A percentile compares a stretch with the other conserved stretches of the same genome.
Conservation (phyloP, 805 yeast genomes). For the Monosporozyma siamensis region DNA sequence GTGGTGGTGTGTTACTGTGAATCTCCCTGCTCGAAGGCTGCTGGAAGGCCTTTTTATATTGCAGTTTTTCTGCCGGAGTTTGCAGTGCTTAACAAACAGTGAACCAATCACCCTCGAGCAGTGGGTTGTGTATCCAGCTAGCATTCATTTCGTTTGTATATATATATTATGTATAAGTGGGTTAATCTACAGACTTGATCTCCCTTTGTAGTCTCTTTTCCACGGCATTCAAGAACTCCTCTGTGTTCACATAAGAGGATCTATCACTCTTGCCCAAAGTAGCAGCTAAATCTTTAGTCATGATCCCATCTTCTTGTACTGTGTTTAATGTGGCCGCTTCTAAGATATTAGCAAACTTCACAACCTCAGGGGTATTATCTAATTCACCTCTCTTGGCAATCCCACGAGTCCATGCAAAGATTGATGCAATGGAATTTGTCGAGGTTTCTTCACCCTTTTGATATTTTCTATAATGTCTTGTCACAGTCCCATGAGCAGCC, state of each 20-base stretch:
- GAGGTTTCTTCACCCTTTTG: constrained; percentile 78
- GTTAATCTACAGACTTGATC: constrained; percentile 22
- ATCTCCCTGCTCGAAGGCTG: too few species aligned
- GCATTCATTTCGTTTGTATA: too few species aligned
- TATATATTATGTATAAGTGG: not conserved
- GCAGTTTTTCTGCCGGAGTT: too few species aligned
- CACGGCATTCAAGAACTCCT: constrained; percentile 72
- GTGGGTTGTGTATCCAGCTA: not conserved
- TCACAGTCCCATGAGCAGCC: constrained; percentile 84
- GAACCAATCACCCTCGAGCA: constrained; percentile 1
- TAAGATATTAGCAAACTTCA: constrained; percentile 52
- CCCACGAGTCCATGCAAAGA: constrained; percentile 84
- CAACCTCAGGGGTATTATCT: constrained; percentile 63
- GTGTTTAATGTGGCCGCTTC: constrained; percentile 65
- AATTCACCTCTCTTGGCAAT: constrained; percentile 71
- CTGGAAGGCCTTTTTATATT: too few species aligned
- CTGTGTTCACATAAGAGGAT: constrained; percentile 58
- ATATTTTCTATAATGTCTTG: constrained; percentile 75
- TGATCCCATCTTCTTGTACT: constrained; percentile 62
- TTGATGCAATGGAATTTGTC: constrained; percentile 77
- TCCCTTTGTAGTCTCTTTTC: constrained; percentile 42
- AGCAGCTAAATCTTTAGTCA: constrained; percentile 77
- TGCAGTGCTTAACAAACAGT: too few species aligned
- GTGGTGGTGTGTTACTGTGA: too few species aligned
- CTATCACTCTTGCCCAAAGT: constrained; percentile 57